Evolutionary conservation across 139 green algal genomes (phyloP).

Genomic region (Pycnococcus provasolii): DNA sequence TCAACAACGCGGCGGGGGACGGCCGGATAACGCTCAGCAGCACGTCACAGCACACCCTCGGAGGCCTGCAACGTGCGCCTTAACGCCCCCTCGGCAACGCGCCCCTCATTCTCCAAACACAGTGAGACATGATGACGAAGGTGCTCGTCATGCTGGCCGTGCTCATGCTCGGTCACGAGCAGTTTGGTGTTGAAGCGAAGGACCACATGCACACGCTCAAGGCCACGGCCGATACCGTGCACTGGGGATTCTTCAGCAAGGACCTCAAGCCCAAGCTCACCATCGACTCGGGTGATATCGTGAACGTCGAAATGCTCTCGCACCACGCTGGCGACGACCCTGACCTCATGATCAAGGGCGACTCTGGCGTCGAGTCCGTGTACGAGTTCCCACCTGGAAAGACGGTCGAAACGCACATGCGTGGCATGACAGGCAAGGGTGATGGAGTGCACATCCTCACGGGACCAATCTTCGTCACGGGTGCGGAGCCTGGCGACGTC

Average conservation of each 20-base stretch:
- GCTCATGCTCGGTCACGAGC: no score
- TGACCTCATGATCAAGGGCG: constrained; percentile 51
- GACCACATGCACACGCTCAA: no score
- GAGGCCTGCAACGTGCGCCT: no score
- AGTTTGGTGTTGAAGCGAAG: no score
- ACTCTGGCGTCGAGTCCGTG: constrained; percentile 48
- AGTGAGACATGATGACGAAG: no score
- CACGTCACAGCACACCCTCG: no score
- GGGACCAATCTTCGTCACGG: constrained; percentile 29
- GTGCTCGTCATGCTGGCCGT: no score
- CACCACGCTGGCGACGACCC: constrained; percentile 47
- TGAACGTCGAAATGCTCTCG: constrained; percentile 47
- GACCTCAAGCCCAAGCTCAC: neutral
- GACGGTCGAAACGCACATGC: constrained; percentile 8
- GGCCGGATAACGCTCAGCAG: no score
- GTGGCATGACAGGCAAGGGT: neutral
- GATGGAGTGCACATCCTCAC: constrained; percentile 25
- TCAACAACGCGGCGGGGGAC: no score
- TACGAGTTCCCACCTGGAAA: constrained; percentile 26
- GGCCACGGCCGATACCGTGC: neutral
- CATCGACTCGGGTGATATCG: constrained; percentile 33
- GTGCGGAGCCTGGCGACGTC: constrained; percentile 27
- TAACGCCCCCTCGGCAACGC: no score
- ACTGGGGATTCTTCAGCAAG: constrained; percentile 12
- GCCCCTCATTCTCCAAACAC: no score